Evolutionary conservation across 805 yeast species (phyloP).

Genomic region (Pichia nakasei): DNA sequence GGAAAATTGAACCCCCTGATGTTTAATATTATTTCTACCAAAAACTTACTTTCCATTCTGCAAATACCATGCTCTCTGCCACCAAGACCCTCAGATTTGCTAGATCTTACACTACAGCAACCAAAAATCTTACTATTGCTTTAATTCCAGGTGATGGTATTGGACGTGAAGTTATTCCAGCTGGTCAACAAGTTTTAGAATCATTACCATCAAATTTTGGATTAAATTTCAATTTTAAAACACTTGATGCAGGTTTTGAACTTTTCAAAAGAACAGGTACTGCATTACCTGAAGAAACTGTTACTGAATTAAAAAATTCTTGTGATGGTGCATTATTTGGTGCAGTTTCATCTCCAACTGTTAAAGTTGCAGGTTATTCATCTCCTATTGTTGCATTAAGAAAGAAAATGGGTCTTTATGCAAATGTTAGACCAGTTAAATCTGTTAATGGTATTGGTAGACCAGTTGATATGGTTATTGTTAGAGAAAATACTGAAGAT

Average conservation of each 20-base stretch:
- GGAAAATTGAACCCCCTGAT: no score
- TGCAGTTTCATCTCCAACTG: conserved; percentile 92
- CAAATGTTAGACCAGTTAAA: conserved; percentile 97
- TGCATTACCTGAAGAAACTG: conserved; percentile 91
- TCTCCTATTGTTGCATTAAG: conserved; percentile 98
- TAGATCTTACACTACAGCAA: conserved; percentile 27
- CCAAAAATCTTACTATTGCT: conserved; percentile 47
- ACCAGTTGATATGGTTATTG: conserved; percentile 95
- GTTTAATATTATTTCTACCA: no score
- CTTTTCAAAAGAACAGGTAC: conserved; percentile 90
- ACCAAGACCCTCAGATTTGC: not conserved
- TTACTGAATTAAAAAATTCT: conserved; percentile 59
- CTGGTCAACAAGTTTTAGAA: conserved; percentile 83
- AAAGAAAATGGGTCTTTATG: conserved; percentile 88
- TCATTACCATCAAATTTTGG: conserved; percentile 69
- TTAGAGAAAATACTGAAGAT: conserved; percentile 98
- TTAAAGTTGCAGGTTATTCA: conserved; percentile 92
- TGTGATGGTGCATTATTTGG: conserved; percentile 98
- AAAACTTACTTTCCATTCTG: no score
- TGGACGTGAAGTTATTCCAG: conserved; percentile 96
- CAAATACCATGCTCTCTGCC: not conserved
- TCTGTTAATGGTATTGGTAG: conserved; percentile 78
- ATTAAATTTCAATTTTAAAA: conserved; percentile 74
- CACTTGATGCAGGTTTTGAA: conserved; percentile 91
- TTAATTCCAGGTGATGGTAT: conserved; percentile 98